Evolutionary conservation across 1,284 basidiomycete species (phyloP).

Genomic region (Agaricales sp.): DNA sequence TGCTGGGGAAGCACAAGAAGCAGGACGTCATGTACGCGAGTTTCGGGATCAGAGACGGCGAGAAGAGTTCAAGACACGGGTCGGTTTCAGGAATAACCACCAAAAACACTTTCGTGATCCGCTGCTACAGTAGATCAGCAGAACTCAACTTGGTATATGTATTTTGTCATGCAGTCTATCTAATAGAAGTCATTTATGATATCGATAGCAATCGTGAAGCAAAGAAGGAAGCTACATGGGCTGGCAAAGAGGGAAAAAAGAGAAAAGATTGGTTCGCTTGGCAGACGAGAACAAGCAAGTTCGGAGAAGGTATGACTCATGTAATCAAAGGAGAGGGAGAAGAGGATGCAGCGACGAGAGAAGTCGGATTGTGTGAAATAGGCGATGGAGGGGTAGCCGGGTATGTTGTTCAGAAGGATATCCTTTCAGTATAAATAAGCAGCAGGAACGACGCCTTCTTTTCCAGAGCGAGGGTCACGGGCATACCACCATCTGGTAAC

Average conservation of each 20-base stretch:
- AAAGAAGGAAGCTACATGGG: constrained; percentile 5
- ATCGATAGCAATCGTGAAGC: background rate
- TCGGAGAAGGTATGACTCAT: constrained; percentile 22
- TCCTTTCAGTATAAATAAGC: constrained; percentile 68
- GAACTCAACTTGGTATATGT: too few relatives aligned
- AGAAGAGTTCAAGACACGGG: constrained; percentile 80
- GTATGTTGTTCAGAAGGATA: too few relatives aligned
- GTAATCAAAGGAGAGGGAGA: constrained; percentile 15
- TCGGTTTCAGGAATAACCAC: constrained; percentile 70
- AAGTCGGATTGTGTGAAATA: background rate
- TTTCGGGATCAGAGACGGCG: constrained; percentile 74
- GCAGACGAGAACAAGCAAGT: constrained; percentile 22
- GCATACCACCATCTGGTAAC: constrained; percentile 82
- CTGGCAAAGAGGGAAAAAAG: constrained; percentile 16
- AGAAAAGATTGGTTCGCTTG: constrained; percentile 14
- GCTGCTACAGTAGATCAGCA: background rate
- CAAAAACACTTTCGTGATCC: constrained; percentile 84
- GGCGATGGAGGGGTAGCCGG: background rate
- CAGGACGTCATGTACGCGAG: constrained; percentile 79
- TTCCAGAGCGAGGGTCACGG: constrained; percentile 65
- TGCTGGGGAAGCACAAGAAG: constrained; percentile 88
- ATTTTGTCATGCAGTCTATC: too few relatives aligned
- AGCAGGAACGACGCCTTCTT: constrained; percentile 82
- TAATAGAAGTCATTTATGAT: too few relatives aligned
- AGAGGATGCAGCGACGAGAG: background rate